Evolutionary conservation across 2,329 filamentous ascomycete species (phyloP), one percentile per base, ranked within the genome.

Genomic region (Furcasterigmium sp.): DNA sequence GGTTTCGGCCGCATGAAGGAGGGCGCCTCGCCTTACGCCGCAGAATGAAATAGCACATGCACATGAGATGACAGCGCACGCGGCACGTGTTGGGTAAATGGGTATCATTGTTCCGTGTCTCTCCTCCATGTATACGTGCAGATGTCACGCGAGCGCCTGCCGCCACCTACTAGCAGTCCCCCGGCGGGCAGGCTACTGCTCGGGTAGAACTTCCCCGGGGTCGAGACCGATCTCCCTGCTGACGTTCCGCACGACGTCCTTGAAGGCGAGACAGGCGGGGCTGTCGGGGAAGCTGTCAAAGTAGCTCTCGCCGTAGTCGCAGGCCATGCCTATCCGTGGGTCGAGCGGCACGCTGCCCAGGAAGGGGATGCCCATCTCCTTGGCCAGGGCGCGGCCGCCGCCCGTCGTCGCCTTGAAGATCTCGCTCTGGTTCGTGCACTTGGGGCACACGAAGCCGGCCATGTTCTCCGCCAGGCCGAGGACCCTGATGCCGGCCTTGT

Each of bases 251-350:
- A 98, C 91, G 9, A 98, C 91, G 28, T 73, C 72, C 65, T 81
- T 84, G 47, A 98, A 79, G 3, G 91, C 91, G 53, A 76, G 71
- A 57, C 89, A 95, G 2, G 93, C 91, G 26, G 93, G 91, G 53
- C 89, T 95, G 54, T 97, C 91, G 0, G 91, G 89, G 63, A 89
- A 98, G 19, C 82, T 84, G 58, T 97, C 91, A 58, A 97, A 87
- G 65, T 94, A 98, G 64, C 90, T 96, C 77, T 98, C 93, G 5
- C 94, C 93, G 63, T 87, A 96, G 63, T 98, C 93, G 58, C 91
- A 96, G 3, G 91, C 85, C 87, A 96, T 94, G 8, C 93, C 87
- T 53, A 98, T 95, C 49, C 91, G 75, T 4, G 93, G 91, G 58
- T 98, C 93, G 41, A 98, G 68, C 29, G 93, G 93, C 11, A 98